Evolutionary conservation across 2,329 filamentous ascomycete genomes (phyloP).

Genomic region (Amesomyces nigricolor): DNA sequence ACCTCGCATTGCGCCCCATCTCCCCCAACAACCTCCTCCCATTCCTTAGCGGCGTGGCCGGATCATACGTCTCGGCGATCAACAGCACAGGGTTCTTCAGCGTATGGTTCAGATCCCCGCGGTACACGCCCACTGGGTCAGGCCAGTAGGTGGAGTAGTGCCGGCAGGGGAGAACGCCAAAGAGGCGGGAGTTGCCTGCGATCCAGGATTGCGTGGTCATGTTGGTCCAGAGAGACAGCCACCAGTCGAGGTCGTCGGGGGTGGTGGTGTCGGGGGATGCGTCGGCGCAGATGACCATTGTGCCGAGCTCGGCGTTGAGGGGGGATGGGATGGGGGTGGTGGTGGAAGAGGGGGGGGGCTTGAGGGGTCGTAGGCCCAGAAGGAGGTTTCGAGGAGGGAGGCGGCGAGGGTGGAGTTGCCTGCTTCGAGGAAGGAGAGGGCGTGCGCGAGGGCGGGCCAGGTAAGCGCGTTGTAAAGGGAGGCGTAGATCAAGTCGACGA

Average conservation of each 20-base stretch:
- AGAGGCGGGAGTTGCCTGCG: conserved; percentile 43
- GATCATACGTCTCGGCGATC: conserved; percentile 46
- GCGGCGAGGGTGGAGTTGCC: conserved; percentile 42
- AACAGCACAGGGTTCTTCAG: conserved; percentile 42
- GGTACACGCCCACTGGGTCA: conserved; percentile 40
- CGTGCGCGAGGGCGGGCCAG: conserved; percentile 40
- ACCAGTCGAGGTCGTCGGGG: conserved; percentile 40
- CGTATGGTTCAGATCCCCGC: conserved; percentile 40
- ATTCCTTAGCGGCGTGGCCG: conserved; percentile 45
- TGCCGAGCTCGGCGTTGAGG: conserved; percentile 36
- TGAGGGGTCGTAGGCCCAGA: conserved; percentile 40
- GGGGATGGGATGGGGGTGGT: conserved; percentile 25
- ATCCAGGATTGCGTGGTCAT: conserved; percentile 44
- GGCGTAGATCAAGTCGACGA: conserved; percentile 37
- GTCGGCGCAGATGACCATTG: conserved; percentile 43
- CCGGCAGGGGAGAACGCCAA: conserved; percentile 40
- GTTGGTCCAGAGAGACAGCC: conserved; percentile 41
- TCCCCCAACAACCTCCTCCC: conserved; percentile 39
- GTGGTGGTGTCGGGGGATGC: conserved; percentile 37
- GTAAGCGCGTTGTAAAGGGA: conserved; percentile 39
- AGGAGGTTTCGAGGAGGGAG: conserved; percentile 33
- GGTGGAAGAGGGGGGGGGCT: conserved; percentile 27
- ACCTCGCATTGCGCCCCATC: conserved; percentile 44
- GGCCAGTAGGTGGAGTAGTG: conserved; percentile 44
- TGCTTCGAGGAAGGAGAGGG: conserved; percentile 40